These are phyloP conservation scores for Botrytis cinerea DNA, from an alignment of 2,329 filamentous ascomycete species.

Conservation along the genomic window DNA sequence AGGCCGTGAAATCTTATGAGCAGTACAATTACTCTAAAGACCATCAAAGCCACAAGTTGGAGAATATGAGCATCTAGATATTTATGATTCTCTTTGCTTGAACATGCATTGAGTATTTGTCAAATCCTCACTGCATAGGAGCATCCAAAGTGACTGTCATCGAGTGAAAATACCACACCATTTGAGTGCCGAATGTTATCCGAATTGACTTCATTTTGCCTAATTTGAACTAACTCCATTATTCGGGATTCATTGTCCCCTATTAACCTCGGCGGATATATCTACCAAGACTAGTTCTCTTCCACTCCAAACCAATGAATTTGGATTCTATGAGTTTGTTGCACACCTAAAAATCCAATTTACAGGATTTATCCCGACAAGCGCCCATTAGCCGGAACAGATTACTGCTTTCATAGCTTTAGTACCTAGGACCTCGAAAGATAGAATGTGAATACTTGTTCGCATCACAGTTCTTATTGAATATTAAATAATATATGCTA, in stretches of 20 bases:
- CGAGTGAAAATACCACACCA: neutral
- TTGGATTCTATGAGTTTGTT: neutral
- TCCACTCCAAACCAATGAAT: too few species aligned
- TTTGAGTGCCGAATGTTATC: neutral
- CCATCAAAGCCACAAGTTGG: neutral
- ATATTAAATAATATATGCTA: too few species aligned
- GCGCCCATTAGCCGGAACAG: neutral
- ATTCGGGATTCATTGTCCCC: neutral
- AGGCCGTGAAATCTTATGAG: neutral
- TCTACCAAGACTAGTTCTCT: neutral
- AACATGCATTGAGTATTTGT: neutral
- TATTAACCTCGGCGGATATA: neutral
- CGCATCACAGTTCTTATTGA: neutral
- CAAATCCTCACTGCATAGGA: fast-evolving
- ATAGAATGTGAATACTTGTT: neutral
- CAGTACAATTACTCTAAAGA: neutral
- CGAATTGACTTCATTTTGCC: neutral
- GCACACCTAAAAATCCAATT: neutral
- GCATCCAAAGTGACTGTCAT: neutral
- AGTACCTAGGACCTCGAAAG: neutral
- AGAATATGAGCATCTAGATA: neutral
- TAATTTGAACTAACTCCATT: neutral
- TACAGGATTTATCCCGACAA: neutral
- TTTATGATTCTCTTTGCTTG: neutral
- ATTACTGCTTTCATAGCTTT: neutral